Base-by-base conservation (phyloP, 2,329 filamentous ascomycete genomes). In the Bipolaris sorokiniana region DNA sequence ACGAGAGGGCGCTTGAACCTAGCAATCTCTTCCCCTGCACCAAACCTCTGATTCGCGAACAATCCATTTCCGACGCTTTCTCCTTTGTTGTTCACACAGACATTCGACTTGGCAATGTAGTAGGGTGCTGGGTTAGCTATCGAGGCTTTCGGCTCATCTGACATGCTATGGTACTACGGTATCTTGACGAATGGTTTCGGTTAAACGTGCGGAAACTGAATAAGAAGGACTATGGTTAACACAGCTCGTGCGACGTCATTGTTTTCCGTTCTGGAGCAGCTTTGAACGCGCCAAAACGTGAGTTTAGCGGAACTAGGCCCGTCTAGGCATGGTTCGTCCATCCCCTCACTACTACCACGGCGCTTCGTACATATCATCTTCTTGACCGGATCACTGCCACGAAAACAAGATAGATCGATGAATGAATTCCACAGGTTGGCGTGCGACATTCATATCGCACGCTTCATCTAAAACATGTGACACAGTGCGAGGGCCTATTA, bases 1-100 rank as follows among this genome's bases (percentile, higher is more conserved):
- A 86, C 73, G 46, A 86, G 79, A 1, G 85, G 84, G 16, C 79
- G 77, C n/a, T 76, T 72, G 33, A 86, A 72, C 9, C 75, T 67
- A 34, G 85, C 65, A 31, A 88, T 75, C 38, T 81, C 69, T 33
- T 82, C 77, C 11, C 84, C 84, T 0, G 79, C 66, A 5, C 71
- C 64, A 54, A 86, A 79, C n/a, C 78, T 68, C 22, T 75, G 69
- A 5, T 74, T 78, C 3, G 85, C 81, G 67, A 87, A 87, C 1
- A 88, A 74, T 4, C 85, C 86, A 33, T 79, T 81, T 11, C 86
- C 86, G 22, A 66, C 62, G 40, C 64, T 62, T 42, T 66, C 59
- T 49, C 65, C 64, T 9, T 59, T 63, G 38, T 54, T 59, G 33
- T 66, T 64, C 11, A 62, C 48, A 48, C 69, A 70, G 13, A 68